Evolutionary conservation across 345 rosid species (phyloP), one percentile per base, ranked within the genome.

Genomic region (Raphanus sativus): DNA sequence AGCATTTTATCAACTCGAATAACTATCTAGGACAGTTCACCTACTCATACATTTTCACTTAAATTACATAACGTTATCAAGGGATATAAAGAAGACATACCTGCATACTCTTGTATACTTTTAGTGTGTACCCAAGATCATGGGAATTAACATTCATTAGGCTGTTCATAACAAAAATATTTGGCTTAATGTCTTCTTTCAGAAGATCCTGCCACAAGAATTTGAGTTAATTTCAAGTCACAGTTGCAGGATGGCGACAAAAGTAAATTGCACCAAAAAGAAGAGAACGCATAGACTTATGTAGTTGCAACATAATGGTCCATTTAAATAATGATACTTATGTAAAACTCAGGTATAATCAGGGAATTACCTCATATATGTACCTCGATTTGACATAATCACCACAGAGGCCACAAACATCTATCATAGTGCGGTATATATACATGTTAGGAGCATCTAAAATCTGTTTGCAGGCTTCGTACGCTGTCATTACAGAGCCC

Each of bases 61-160:
- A 61, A 32, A 29, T 1, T 66, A 60, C 3, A 42, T 33, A 30
- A 11, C 6, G 10, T 62, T 56, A 79, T 56, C 25, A 40, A 42
- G 77, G 25, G 63, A 72, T 80, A 72, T 80, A 69, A 73, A 67
- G 71, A 76, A 74, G 77, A 75, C 69, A 82, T 85, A 92, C 97
- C 77, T 82, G 86, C 93, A 92, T 90, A 74, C 79, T 80, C 82
- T 83, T 89, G 93, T 89, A 87, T 75, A 90, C 75, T 65, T 80
- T 69, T 78, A 89, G 63, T 76, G 86, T 87, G 75, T 87, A 94
- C 76, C 78, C 82, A 86, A 94, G 80, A 78, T 90, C 97, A 81
- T 84, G 88, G 64, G 97, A 87, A 87, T 94, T 92, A 80, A 86
- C 97, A 60, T 92, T 94, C 97, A 94, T 89, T 54, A 92, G 88